These are phyloP conservation scores for Hypoxylon fuscum DNA, from an alignment of 495 filamentous ascomycete genomes.

Conservation along the genomic window DNA sequence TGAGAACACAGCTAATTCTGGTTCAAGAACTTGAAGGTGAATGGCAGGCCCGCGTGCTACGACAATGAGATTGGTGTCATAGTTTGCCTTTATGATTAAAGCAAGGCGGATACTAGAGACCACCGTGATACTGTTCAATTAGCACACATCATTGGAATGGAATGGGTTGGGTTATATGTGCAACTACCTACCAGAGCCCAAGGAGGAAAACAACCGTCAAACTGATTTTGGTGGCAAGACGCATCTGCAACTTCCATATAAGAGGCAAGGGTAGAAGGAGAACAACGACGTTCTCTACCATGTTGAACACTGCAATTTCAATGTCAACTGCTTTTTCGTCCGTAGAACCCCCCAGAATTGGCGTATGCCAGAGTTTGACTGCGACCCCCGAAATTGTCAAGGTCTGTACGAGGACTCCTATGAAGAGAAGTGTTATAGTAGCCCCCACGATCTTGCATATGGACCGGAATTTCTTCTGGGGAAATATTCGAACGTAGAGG, in stretches of 20 bases:
- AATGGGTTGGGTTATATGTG: not conserved
- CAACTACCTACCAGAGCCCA: constrained; percentile 46
- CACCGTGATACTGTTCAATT: constrained; percentile 3
- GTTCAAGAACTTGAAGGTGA: constrained; percentile 28
- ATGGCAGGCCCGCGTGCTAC: constrained; percentile 5
- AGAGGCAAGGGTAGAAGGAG: constrained; percentile 49
- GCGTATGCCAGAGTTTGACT: constrained; percentile 40
- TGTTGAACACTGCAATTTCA: constrained; percentile 37
- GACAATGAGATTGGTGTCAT: not conserved
- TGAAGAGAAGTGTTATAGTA: constrained; percentile 28
- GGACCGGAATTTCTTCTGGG: constrained; percentile 5
- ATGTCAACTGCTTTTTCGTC: constrained; percentile 34
- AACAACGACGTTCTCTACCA: constrained; percentile 49
- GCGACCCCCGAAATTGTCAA: constrained; percentile 33
- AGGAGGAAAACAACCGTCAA: constrained; percentile 49
- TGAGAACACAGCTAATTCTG: constrained; percentile 27
- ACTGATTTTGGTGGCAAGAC: constrained; percentile 44
- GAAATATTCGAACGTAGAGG: constrained; percentile 53
- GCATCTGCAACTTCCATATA: constrained; percentile 50
- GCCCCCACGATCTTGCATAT: constrained; percentile 35
- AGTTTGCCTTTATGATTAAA: not conserved
- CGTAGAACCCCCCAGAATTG: constrained; percentile 7
- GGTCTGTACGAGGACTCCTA: constrained; percentile 9
- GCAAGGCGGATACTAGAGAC: constrained; percentile 25
- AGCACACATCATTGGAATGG: not conserved